Evolutionary conservation across 257 asterid genomes (phyloP).

Genomic region (Salvia splendens): DNA sequence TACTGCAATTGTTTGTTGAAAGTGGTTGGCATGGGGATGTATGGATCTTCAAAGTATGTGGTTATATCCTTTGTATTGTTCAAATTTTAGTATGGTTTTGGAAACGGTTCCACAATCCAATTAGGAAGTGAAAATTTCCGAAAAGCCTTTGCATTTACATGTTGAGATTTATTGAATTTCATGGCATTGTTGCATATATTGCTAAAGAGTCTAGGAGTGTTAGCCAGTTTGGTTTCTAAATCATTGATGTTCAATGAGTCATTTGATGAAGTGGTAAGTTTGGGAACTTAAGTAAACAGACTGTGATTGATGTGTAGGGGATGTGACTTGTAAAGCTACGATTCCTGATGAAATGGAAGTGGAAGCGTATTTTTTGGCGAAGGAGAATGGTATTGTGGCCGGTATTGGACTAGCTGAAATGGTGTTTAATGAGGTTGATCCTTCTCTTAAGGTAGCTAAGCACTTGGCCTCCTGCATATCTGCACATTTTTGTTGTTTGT

Average conservation of each 20-base stretch:
- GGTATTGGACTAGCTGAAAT: constrained; percentile 93
- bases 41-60: not conserved
- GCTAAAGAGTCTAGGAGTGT: constrained; percentile 7
- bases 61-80: not conserved
- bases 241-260: not conserved
- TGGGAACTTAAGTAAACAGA: not conserved
- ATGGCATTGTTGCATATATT: constrained; percentile 16
- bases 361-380: constrained; percentile 89
- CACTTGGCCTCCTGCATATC: constrained; percentile 3
- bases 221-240: not conserved
- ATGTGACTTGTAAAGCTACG: constrained; percentile 93
- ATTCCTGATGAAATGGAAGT: constrained; percentile 85
- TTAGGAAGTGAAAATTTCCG: constrained; percentile 2
- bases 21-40: not conserved
- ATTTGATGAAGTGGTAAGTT: constrained; percentile 3
- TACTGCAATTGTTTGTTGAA: not conserved
- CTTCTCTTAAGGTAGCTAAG: constrained; percentile 69
- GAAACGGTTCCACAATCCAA: not conserved
- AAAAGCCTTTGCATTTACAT: not conserved
- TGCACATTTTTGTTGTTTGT: constrained; percentile 2
- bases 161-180: constrained; percentile 1
- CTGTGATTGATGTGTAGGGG: constrained; percentile 53
- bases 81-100: not conserved
- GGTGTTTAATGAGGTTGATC: constrained; percentile 83
- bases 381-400: constrained; percentile 91